phyloP scores from a whole-genome alignment of 192 early-diverging fungal species.

The Coemansia reversa region DNA sequence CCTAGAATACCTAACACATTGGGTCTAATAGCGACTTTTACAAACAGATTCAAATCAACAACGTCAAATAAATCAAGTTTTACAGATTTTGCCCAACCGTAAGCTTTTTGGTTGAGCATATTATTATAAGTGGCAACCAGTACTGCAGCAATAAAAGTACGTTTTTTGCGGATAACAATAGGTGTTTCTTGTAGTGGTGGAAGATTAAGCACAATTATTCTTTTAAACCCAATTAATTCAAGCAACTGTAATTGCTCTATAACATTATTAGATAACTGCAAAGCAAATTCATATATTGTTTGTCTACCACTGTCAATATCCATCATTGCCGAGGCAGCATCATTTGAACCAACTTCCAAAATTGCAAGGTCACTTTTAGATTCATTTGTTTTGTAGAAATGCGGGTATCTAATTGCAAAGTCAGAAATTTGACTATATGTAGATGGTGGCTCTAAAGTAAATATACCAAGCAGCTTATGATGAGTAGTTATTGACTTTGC shows the following conservation, averaged over 20 bases:
- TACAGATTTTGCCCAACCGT: slow-evolving; percentile 10
- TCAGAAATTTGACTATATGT: slow-evolving; percentile 29
- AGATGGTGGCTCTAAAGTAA: slow-evolving; percentile 29
- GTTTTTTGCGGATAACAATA: slow-evolving; percentile 21
- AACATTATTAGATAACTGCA: slow-evolving; percentile 22
- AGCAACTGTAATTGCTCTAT: slow-evolving; percentile 29
- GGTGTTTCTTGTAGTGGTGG: slow-evolving; percentile 36
- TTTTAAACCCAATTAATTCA: slow-evolving; percentile 20
- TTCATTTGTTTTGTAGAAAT: background rate
- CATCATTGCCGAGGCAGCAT: slow-evolving; percentile 20
- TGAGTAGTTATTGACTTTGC: slow-evolving; percentile 18
- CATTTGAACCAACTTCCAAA: slow-evolving; percentile 39
- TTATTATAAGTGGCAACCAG: slow-evolving; percentile 27
- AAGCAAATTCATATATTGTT: slow-evolving; percentile 27
- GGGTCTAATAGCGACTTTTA: slow-evolving; percentile 14
- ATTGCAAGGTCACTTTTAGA: slow-evolving; percentile 17
- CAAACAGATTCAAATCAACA: slow-evolving; percentile 22
- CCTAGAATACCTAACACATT: slow-evolving; percentile 7
- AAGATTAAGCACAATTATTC: slow-evolving; percentile 28
- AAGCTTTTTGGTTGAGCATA: slow-evolving; percentile 15
- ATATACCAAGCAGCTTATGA: slow-evolving; percentile 8
- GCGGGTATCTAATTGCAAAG: slow-evolving; percentile 5
- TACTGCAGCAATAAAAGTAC: slow-evolving; percentile 7
- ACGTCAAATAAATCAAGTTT: slow-evolving; percentile 21
- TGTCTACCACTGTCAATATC: slow-evolving; percentile 14